A percentile compares a stretch with the other conserved stretches of the same genome.
Evolutionary conservation across 768 basidiomycete genomes (phyloP).

Genomic region (Suillus sp.): DNA sequence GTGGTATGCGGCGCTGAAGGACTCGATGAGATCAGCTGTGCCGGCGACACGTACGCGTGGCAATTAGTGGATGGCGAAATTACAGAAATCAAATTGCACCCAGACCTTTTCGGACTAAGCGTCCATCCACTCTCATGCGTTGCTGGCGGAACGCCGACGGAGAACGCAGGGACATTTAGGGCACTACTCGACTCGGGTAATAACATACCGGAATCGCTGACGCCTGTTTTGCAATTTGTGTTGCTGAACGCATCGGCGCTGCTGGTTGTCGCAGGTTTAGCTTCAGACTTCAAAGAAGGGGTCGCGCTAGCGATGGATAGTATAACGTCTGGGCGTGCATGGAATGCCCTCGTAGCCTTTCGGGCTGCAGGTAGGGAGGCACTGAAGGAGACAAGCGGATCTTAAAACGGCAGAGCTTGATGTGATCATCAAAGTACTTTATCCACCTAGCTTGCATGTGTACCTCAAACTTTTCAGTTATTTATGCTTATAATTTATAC

Average conservation of each 20-base stretch:
- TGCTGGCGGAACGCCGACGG: slow-evolving; percentile 67
- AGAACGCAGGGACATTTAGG: slow-evolving; percentile 79
- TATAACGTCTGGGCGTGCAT: slow-evolving; percentile 59
- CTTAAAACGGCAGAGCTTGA: background rate
- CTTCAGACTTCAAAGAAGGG: slow-evolving; percentile 68
- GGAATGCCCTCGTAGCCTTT: slow-evolving; percentile 57
- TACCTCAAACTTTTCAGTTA: background rate
- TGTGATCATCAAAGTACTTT: background rate
- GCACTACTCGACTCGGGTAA: slow-evolving; percentile 60
- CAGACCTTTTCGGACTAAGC: slow-evolving; percentile 75
- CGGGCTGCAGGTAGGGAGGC: slow-evolving; percentile 39
- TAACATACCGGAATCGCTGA: slow-evolving; percentile 55
- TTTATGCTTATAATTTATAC: background rate
- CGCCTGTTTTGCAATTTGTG: slow-evolving; percentile 82
- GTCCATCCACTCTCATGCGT: slow-evolving; percentile 72
- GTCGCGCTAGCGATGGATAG: slow-evolving; percentile 66
- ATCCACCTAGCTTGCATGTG: background rate
- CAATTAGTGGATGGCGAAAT: slow-evolving; percentile 72
- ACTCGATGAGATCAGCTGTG: slow-evolving; percentile 94
- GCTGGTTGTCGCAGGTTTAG: slow-evolving; percentile 81
- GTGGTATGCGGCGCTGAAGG: slow-evolving; percentile 94
- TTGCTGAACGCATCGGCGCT: slow-evolving; percentile 89
- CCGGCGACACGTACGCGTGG: slow-evolving; percentile 87
- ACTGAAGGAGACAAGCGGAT: background rate
- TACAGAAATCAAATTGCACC: slow-evolving; percentile 61